Evolutionary conservation across 2,329 filamentous ascomycete species (phyloP), one percentile per base, ranked within the genome.

Genomic region (Sarocladiaceae sp.): DNA sequence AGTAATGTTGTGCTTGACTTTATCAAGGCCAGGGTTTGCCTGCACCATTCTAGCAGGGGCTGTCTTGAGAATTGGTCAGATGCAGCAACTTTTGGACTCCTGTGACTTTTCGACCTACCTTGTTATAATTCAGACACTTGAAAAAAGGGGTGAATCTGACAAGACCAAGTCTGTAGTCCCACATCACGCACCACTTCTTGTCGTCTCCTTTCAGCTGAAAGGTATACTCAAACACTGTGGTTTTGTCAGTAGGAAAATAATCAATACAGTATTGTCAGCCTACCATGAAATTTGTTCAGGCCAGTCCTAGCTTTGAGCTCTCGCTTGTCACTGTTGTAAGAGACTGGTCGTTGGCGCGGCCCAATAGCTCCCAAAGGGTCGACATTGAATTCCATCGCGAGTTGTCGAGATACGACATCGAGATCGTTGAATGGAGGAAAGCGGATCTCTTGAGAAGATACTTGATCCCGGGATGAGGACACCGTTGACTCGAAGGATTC

Each of bases 101-200:
- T n/a, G n/a, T n/a, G n/a, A n/a, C n/a, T n/a, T n/a, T n/a, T n/a
- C 12, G 10, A 18, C 49, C 64, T 66, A 91, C 93, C 83, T 99
- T 99, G 57, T 86, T 80, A 64, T 93, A 93, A 57, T 87, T 84
- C 65, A 86, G 86, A 58, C 88, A 91, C 68, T 96, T 96, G 79
- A 97, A 97, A 65, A 97, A 89, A 25, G 91, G 88, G 2, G 92
- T 97, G 69, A 96, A 95, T 56, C 93, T 86, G 56, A 97, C 92
- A 26, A 97, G 84, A 8, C 94, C 94, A 56, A 93, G 83, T 61
- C 95, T 93, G 72, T 97, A 97, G 68, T 99, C 94, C 94, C 94
- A 99, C 82, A 97, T 91, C 55, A 97, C 84, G 1, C 81, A 82
- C 66, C 87, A 92, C 50, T 80, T 76, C 56, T 76, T 78, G 2